phyloP scores from a whole-genome alignment of 1,284 basidiomycete genomes.

The Ustilago curta region DNA sequence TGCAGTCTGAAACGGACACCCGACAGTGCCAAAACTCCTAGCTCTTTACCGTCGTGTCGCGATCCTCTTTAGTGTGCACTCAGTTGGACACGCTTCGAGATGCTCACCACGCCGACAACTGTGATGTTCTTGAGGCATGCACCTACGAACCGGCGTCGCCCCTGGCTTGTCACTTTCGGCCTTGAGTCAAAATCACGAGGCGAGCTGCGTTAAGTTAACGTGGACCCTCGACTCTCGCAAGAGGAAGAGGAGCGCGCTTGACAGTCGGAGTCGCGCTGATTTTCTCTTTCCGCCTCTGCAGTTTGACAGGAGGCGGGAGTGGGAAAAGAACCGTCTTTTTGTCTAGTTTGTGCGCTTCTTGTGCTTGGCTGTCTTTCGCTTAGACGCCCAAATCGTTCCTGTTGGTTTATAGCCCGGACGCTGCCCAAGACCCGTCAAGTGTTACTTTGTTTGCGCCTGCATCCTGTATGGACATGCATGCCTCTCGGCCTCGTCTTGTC shows the following conservation, averaged over 20 bases:
- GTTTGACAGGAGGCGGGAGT: too few species aligned
- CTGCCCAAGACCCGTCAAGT: too few species aligned
- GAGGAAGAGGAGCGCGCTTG: too few species aligned
- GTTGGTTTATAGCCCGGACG: too few species aligned
- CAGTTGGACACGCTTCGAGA: too few species aligned
- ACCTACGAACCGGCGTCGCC: too few species aligned
- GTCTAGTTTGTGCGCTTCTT: background rate
- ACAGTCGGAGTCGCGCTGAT: background rate
- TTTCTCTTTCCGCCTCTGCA: too few species aligned
- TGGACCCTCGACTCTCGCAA: background rate
- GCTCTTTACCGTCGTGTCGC: background rate
- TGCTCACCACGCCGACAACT: too few species aligned
- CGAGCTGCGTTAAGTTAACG: constrained; percentile 1
- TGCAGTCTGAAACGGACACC: background rate
- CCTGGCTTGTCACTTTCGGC: too few species aligned
- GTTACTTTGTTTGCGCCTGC: background rate
- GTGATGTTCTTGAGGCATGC: too few species aligned
- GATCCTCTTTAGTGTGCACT: background rate
- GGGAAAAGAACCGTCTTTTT: background rate
- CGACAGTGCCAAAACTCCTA: background rate
- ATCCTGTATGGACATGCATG: constrained; percentile 1
- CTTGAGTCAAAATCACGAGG: background rate
- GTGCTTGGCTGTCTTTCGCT: background rate
- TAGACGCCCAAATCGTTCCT: background rate
- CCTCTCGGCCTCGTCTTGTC: constrained; percentile 5